A percentile compares a stretch with the other conserved stretches of the same genome.
Evolutionary conservation across 1,284 basidiomycete genomes (phyloP).

Genomic region (Malassezia slooffiae): DNA sequence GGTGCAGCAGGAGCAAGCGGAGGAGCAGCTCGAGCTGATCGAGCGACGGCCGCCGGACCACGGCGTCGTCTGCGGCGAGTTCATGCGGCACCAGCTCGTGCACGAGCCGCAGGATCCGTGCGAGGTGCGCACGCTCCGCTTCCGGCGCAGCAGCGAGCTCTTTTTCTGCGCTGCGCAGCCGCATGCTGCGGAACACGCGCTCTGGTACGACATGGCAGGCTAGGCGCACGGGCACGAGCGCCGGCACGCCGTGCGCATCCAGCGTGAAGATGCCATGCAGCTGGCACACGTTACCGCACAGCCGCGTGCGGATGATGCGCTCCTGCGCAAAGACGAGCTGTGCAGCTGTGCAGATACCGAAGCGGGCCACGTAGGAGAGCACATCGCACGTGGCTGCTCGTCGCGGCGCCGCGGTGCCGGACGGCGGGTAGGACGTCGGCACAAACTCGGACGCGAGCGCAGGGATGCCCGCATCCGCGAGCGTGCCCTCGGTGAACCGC

Average conservation of each 20-base stretch:
- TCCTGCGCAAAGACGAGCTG: neutral
- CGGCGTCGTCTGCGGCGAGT: no score
- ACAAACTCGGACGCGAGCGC: constrained; percentile 1
- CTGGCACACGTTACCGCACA: constrained; percentile 11
- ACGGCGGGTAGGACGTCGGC: constrained; percentile 6
- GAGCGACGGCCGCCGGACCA: constrained; percentile 4
- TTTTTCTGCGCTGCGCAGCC: neutral
- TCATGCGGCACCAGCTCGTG: no score
- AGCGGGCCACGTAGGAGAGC: constrained; percentile 11
- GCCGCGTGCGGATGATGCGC: neutral
- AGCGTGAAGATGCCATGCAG: constrained; percentile 9
- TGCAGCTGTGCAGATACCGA: constrained; percentile 9
- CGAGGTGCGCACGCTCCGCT: no score
- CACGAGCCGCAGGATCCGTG: no score
- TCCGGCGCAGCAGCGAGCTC: neutral
- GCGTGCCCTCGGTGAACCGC: neutral
- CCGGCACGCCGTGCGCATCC: neutral
- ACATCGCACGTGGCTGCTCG: constrained; percentile 11
- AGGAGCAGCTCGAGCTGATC: constrained; percentile 5
- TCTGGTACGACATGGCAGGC: constrained; percentile 11
- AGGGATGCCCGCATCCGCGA: neutral
- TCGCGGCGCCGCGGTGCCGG: neutral
- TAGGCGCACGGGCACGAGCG: neutral
- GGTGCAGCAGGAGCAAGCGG: constrained; percentile 12
- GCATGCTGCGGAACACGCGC: constrained; percentile 1